A percentile compares a stretch with the other conserved stretches of the same genome.
These are phyloP conservation scores for Rhizoclosmatium hyalinum DNA, from an alignment of 371 early-diverging fungal species.

Conservation along the genomic window DNA sequence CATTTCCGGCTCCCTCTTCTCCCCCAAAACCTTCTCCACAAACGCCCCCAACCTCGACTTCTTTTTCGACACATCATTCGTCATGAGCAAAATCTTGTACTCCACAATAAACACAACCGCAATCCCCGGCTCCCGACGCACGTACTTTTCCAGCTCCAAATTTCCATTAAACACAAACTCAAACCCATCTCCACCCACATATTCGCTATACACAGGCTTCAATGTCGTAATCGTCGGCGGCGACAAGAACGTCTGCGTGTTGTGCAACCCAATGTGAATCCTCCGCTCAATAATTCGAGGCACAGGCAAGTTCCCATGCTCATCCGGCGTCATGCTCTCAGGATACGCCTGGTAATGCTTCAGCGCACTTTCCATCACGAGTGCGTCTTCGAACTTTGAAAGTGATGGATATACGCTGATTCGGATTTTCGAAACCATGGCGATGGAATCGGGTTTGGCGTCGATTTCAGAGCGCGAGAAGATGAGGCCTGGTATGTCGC, in stretches of 20 bases:
- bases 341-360: constrained; percentile 33
- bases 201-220: constrained; percentile 32
- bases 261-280: constrained; percentile 55
- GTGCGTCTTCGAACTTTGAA: constrained; percentile 37
- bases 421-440: constrained; percentile 44
- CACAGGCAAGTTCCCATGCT: constrained; percentile 27
- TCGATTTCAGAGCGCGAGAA: constrained; percentile 17
- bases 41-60: constrained; percentile 34
- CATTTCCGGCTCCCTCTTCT: constrained; percentile 15
- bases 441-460: constrained; percentile 16
- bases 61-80: constrained; percentile 31
- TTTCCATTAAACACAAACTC: constrained; percentile 45
- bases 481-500: constrained; percentile 44
- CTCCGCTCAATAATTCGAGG: constrained; percentile 50
- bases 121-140: constrained; percentile 29
- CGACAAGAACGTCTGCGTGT: constrained; percentile 47
- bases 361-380: constrained; percentile 32
- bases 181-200: constrained; percentile 33
- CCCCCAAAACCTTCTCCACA: constrained; percentile 32
- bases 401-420: constrained; percentile 39
- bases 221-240: constrained; percentile 40
- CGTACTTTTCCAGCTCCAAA: constrained; percentile 41
- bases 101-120: constrained; percentile 50
- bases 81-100: constrained; percentile 42
- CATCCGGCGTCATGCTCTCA: constrained; percentile 31